A percentile compares a stretch with the other conserved stretches of the same genome.
Evolutionary conservation across 1,139 yeast species (phyloP).

Genomic region (Debaryomycetaceae sp.): DNA sequence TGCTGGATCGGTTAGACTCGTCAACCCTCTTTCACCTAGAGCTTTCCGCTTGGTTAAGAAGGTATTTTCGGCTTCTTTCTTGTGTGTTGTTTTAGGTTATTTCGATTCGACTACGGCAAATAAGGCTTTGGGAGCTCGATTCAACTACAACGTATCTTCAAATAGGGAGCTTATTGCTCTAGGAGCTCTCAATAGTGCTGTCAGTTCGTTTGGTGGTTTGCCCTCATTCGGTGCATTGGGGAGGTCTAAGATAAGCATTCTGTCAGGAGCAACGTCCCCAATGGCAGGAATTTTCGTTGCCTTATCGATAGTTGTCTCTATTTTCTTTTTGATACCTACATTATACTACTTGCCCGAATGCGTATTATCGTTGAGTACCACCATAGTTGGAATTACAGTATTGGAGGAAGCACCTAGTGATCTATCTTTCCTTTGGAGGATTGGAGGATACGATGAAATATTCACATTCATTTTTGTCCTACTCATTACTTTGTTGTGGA

Average conservation of each 20-base stretch:
- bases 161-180: constrained; percentile 33
- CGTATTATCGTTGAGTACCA: constrained; percentile 31
- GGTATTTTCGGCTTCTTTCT: constrained; percentile 25
- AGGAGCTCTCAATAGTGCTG: constrained; percentile 26
- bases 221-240: constrained; percentile 38
- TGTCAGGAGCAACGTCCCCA: constrained; percentile 34
- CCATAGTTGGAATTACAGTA: constrained; percentile 34
- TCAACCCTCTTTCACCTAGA: constrained; percentile 21
- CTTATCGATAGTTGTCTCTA: constrained; percentile 18
- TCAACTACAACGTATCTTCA: constrained; percentile 28
- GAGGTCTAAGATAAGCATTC: constrained; percentile 30
- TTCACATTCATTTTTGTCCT: constrained; percentile 21
- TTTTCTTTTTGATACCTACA: constrained; percentile 21
- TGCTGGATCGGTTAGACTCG: constrained; percentile 8
- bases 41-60: constrained; percentile 19
- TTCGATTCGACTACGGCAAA: constrained; percentile 34
- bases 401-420: constrained; percentile 32
- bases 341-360: constrained; percentile 30
- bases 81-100: constrained; percentile 31
- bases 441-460: constrained; percentile 32
- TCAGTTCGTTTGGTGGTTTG: constrained; percentile 27
- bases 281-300: constrained; percentile 30
- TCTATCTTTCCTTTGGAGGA: constrained; percentile 24
- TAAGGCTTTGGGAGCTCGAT: constrained; percentile 28
- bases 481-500: constrained; percentile 25